Base-by-base conservation (phyloP, 2,329 filamentous ascomycete genomes). In the Claviceps digitariae region DNA sequence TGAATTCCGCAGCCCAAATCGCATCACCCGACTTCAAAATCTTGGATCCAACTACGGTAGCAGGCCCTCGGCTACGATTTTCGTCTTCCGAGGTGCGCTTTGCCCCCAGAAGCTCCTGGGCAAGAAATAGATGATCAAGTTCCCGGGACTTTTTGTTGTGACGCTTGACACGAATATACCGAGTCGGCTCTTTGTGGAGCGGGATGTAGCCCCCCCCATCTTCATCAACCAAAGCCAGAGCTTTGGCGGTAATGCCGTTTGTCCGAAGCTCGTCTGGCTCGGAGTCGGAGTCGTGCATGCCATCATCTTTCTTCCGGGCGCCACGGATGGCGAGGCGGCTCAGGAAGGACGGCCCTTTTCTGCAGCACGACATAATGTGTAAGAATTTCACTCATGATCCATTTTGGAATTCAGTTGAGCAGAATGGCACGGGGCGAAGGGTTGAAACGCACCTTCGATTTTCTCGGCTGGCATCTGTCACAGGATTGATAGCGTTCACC, bases 1-100 rank as follows among this genome's bases (percentile, higher is more conserved):
- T 97, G 63, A 97, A 97, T 62, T 93, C 87, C 57, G 88, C 81
- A 0, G 91, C 84, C 93, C 93, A 98, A 36, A 95, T 83, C 0
- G 93, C 90, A 56, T 86, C 79, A 40, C 74, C 74, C 8, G 71
- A 72, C 44, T 69, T 67, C 3, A 70, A 57, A 36, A 71, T 65
- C 57, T 69, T 72, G 55, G 68, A 72, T 47, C 69, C 70, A 13
- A 70, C 66, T 15, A 67, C 65, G 1, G 67, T 70, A 4, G 65
- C 64, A 25, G 66, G 66, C 6, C 60, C 62, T 17, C 67, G 65
- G 20, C 62, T 59, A 2, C 60, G 59, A 1, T 57, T 45, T 2
- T 62, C 66, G 2, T 62, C 61, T 15, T 66, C 59, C 7, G 64
- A 57, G 0, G 65, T 62, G 2, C 66, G 63, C n/a, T 72, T 74